Evolutionary conservation across 2,329 filamentous ascomycete species (phyloP), one percentile per base, ranked within the genome.

Genomic region (Apiospora saccharicola): DNA sequence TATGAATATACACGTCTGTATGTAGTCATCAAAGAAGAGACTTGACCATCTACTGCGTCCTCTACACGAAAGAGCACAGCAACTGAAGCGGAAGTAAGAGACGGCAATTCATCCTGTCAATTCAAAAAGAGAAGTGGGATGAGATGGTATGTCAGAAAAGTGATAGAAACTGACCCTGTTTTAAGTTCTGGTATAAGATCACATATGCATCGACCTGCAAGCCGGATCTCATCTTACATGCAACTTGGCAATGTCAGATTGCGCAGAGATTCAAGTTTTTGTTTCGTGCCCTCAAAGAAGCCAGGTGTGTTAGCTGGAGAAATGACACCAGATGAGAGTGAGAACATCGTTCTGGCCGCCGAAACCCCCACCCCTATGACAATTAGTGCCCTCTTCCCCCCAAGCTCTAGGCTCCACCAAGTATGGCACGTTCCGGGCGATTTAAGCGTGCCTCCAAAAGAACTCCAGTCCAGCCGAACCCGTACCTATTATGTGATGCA

Each of bases 211-310:
- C 57, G 22, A 41, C 34, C 19, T 64, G 57, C 57, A 64, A 41
- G 57, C 57, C 34, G 34, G 34, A 64, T 64, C 34, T 64, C 57
- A 64, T 64, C 34, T 64, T n/a, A 64, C 46, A 49, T 49, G 46
- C 46, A 49, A 49, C 57, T 41, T 41, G 57, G 57, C 34, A 64
- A 24, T 41, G 34, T n/a, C 57, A 64, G 57, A 64, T 64, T 64
- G 57, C 57, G 57, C 57, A 64, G 57, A 64, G 57, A 64, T 64
- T 41, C 57, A 41, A 64, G 19, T 41, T 64, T 19, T n/a, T 64
- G 19, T 64, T 64, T 64, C 34, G 57, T 64, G 30, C 19, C 34
- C 57, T 64, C 34, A 30, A 64, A n/a, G 7, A 64, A n/a, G 7
- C n/a, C 57, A 41, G 30, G 57, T 30, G 22, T 64, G 12, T n/a